phyloP scores from a whole-genome alignment of 1,139 yeast genomes.

The Sugiyamaella xylanicola region DNA sequence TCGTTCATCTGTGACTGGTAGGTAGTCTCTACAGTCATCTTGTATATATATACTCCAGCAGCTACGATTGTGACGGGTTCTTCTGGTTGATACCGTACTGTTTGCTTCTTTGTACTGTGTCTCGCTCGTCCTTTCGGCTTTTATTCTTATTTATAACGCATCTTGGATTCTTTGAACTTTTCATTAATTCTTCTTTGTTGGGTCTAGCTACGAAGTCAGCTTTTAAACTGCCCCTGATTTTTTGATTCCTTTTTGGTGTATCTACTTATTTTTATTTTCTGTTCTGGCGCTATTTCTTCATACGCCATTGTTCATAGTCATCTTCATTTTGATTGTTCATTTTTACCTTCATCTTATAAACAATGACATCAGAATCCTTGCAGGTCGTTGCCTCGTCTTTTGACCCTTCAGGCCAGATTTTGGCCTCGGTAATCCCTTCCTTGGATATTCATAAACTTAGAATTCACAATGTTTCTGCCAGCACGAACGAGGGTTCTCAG shows the following conservation, averaged over 20 bases:
- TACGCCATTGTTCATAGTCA: too few relatives aligned
- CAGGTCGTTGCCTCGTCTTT: constrained; percentile 43
- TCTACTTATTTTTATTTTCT: neutral
- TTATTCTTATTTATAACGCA: neutral
- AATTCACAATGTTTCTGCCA: constrained; percentile 44
- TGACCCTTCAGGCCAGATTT: constrained; percentile 59
- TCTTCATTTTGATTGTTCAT: neutral
- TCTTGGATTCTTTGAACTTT: neutral
- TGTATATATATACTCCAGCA: neutral
- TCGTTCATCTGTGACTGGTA: neutral
- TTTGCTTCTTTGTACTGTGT: neutral
- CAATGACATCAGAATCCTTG: constrained; percentile 25
- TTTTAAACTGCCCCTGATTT: too few relatives aligned
- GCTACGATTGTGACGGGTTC: neutral
- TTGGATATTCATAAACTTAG: constrained; percentile 74
- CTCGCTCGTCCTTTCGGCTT: neutral
- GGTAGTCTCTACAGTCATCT: neutral
- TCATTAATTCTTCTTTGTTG: too few relatives aligned
- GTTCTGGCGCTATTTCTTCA: too few relatives aligned
- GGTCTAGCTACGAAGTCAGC: too few relatives aligned
- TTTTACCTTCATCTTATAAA: constrained; percentile 3
- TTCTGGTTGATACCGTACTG: neutral
- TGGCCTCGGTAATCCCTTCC: constrained; percentile 70
- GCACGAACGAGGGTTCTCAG: constrained; percentile 15
- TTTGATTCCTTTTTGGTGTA: neutral